Percentiles rank a stretch among this genome's conserved stretches.
Conservation (phyloP, 192 early-diverging fungal genomes). For the Phycomyces blakesleeanus region DNA sequence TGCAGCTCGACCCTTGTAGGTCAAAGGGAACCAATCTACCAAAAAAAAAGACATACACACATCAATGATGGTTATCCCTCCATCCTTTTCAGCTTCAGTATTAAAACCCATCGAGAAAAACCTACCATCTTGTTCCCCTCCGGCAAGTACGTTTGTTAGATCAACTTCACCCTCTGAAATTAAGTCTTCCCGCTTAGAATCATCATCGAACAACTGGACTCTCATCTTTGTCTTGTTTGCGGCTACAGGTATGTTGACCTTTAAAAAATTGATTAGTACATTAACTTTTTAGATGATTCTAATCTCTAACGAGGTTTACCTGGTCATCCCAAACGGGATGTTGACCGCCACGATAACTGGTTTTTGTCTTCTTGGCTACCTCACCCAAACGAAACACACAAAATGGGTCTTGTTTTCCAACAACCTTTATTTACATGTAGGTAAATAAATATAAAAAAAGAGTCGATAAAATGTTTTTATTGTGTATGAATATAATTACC, state of each 20-base stretch:
- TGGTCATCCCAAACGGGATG: constrained; percentile 57
- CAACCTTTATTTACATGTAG: no score
- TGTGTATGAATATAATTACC: constrained; percentile 10
- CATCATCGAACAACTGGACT: constrained; percentile 50
- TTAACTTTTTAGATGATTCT: not conserved
- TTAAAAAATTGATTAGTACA: not conserved
- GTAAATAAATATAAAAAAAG: no score
- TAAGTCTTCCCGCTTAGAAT: constrained; percentile 48
- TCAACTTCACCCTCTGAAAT: constrained; percentile 51
- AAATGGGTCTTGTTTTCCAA: constrained; percentile 56
- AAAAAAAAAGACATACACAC: not conserved
- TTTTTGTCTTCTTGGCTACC: constrained; percentile 38
- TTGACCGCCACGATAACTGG: constrained; percentile 54
- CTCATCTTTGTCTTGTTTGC: constrained; percentile 43
- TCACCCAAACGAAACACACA: constrained; percentile 47
- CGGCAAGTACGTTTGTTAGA: constrained; percentile 42
- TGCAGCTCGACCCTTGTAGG: constrained; percentile 36
- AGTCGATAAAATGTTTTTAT: not conserved
- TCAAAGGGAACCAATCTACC: constrained; percentile 48
- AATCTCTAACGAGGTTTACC: constrained; percentile 22
- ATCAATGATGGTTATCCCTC: not conserved
- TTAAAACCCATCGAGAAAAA: not conserved
- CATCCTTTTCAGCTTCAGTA: not conserved
- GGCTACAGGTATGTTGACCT: constrained; percentile 43
- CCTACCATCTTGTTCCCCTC: constrained; percentile 55